Evolutionary conservation across 805 yeast species (phyloP).

Genomic region (Cephaloascus fragrans): DNA sequence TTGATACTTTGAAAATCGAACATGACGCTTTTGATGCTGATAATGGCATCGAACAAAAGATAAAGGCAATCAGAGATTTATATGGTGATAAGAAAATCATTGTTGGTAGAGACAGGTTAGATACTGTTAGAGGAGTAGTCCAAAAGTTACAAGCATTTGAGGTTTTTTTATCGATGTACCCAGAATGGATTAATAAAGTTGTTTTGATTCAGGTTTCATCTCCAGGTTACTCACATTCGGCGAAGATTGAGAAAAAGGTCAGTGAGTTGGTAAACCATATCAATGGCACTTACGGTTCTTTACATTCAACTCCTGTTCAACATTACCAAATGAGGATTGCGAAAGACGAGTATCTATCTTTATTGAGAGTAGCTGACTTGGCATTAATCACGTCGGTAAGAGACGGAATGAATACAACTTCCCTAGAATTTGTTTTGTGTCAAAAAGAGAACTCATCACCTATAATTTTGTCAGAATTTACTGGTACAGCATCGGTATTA

Average conservation of each 20-base stretch:
- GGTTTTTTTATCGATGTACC: slow-evolving; percentile 78
- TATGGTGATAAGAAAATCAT: slow-evolving; percentile 66
- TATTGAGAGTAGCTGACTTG: slow-evolving; percentile 81
- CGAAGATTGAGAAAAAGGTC: slow-evolving; percentile 70
- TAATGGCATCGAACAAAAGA: slow-evolving; percentile 46
- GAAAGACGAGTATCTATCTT: slow-evolving; percentile 81
- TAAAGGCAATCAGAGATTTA: slow-evolving; percentile 50
- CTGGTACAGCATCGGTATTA: slow-evolving; percentile 73
- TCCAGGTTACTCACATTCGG: slow-evolving; percentile 54
- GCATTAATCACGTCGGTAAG: slow-evolving; percentile 84
- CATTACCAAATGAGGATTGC: slow-evolving; percentile 88
- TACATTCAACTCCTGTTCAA: slow-evolving; percentile 80
- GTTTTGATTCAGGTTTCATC: slow-evolving; percentile 88
- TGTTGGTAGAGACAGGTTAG: slow-evolving; percentile 90
- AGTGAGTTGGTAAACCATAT: slow-evolving; percentile 74
- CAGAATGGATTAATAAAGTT: slow-evolving; percentile 83
- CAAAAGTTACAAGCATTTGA: slow-evolving; percentile 91
- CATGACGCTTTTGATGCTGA: slow-evolving; percentile 41
- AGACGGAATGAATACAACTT: slow-evolving; percentile 95
- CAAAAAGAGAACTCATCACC: slow-evolving; percentile 70
- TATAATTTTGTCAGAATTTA: slow-evolving; percentile 82
- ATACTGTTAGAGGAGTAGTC: slow-evolving; percentile 84
- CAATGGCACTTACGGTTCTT: slow-evolving; percentile 75
- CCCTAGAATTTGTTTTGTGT: slow-evolving; percentile 84
- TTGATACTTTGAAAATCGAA: slow-evolving; percentile 64